Percentiles rank a stretch among this genome's conserved stretches.
These are phyloP conservation scores for Myxozyma sirexii DNA, from an alignment of 805 yeast genomes.

Conservation along the genomic window DNA sequence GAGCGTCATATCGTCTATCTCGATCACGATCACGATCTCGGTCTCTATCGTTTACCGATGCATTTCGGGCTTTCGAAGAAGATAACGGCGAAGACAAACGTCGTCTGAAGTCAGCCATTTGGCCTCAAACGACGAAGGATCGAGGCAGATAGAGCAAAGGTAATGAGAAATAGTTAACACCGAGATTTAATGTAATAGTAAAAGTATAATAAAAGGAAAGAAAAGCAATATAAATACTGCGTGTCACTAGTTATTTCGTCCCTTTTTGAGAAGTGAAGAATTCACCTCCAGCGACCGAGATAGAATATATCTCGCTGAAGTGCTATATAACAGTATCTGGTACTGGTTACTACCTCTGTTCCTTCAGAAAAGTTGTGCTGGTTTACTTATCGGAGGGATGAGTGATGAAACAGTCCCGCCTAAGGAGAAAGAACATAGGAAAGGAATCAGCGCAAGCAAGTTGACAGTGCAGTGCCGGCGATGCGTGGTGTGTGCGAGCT, in stretches of 20 bases:
- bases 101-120: conserved; percentile 2
- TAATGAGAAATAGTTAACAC: conserved; percentile 6
- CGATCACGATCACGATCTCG: conserved; percentile 13
- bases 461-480: background rate
- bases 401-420: background rate
- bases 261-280: conserved; percentile 4
- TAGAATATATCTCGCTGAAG: background rate
- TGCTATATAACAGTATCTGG: background rate
- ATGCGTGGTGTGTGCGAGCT: background rate
- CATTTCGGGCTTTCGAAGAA: no score
- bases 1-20: background rate
- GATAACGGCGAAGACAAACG: background rate
- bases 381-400: conserved; percentile 12
- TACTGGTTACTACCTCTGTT: conserved; percentile 9
- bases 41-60: no score
- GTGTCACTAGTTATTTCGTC: background rate
- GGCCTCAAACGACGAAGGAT: background rate
- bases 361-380: background rate
- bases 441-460: no score
- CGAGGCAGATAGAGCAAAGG: background rate
- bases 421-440: background rate
- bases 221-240: background rate
- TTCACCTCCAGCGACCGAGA: background rate
- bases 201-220: background rate
- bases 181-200: background rate